Evolutionary conservation across 1,139 yeast species (phyloP), one percentile per base, ranked within the genome.

Genomic region (Kodamaea fungicola): DNA sequence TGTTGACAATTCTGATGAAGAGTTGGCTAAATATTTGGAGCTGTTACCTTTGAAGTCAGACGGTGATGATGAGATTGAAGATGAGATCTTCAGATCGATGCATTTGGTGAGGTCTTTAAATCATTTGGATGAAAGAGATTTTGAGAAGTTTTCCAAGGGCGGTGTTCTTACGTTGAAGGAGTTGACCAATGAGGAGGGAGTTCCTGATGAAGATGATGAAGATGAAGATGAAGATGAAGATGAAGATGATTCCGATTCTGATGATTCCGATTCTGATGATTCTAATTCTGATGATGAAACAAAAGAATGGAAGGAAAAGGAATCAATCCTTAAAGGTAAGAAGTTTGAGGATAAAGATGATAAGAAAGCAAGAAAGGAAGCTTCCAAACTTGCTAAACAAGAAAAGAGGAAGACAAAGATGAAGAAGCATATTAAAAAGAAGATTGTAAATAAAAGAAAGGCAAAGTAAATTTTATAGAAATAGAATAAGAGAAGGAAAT

Each of bases 361-460:
- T 0, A 92, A 90, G 59, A 87, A 83, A 54, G 82, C 78, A 34
- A 75, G 97, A 39, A 94, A 94, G 61, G 83, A 83, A 51, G 84
- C 83, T 19, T 83, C 88, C 13, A 92, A 88, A 57, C 84, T 80
- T 29, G 88, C 81, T 10, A 86, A 88, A 44, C 84, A 83, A 51
- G 97, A 90, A 51, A 89, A 86, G 64, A 74, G 98, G 42, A 83
- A 88, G 55, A 81, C 81, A 4, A 94, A 94, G 60, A 83, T 92
- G 82, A 92, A 92, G 61, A 94, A 94, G 61, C 88, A 86, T 60
- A 63, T 88, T 29, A 92, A 92, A 67, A 92, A 92, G 74, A 83
- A 83, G 57, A 63, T 83, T 31, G 71, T 83, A 6, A 79, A 71
- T 46, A 84, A 83, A 54, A 55, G 76, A 35, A 69, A 71, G 50